Base-by-base conservation (phyloP, 2,329 filamentous ascomycete species). In the Microdochium paspali region DNA sequence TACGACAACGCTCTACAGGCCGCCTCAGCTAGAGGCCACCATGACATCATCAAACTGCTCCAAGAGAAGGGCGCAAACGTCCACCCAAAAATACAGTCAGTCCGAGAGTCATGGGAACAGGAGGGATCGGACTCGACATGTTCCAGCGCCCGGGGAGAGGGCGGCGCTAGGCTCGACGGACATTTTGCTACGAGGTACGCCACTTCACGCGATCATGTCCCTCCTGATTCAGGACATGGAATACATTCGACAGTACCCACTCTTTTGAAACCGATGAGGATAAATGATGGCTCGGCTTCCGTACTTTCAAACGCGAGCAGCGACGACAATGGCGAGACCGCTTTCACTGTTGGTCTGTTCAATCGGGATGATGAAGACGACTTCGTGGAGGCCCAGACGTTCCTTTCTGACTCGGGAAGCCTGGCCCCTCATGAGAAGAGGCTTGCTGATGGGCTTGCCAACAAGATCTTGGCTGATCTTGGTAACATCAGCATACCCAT, bases 1-100 rank as follows among this genome's bases (percentile, higher is more conserved):
- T 39, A 48, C 30, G 32, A 28, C 20, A 35, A 45, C 23, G 44
- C 50, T 51, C 44, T 53, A 4, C 44, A 49, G 21, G 47, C 45
- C 30, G 51, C 51, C 31, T 52, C 48, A 49, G 3, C 3, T n/a
- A 23, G 25, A 35, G 48, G 46, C 32, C 20, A 53, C 31, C 20
- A 20, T 3, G 47, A 51, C 35, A 43, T 50, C 45, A 44, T 49
- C 15, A 30, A 30, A 15, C 26, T 30, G 26, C 26, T 30, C 26
- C 26, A 9, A 30, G 26, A 30, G 26, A 30, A 30, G n/a, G n/a
- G n/a, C n/a, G n/a, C n/a, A n/a, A n/a, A n/a, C n/a, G n/a, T n/a
- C n/a, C n/a, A n/a, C n/a, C n/a, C n/a, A n/a, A n/a, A n/a, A n/a
- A n/a, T n/a, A n/a, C n/a, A n/a, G n/a, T n/a, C n/a, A n/a, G n/a